These are phyloP conservation scores for Candida dajiaensis DNA, from an alignment of 805 yeast genomes.

Conservation along the genomic window DNA sequence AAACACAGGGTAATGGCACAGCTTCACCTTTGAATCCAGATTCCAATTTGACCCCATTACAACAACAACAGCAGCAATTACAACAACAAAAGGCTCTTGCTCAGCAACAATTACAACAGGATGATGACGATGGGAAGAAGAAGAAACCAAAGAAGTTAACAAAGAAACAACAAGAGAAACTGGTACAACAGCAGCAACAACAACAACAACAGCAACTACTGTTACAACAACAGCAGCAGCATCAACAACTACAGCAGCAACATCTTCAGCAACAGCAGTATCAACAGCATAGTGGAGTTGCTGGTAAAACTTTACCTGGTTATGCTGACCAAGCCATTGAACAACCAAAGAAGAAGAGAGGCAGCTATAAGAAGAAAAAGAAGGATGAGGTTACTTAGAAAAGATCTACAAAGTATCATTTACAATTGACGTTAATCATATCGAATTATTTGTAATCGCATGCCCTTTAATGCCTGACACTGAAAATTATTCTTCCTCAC, in stretches of 20 bases:
- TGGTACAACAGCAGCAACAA: slow-evolving; percentile 4
- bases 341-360: slow-evolving; percentile 24
- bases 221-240: slow-evolving; percentile 5
- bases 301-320: slow-evolving; percentile 26
- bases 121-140: slow-evolving; percentile 18
- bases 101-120: slow-evolving; percentile 25
- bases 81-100: slow-evolving; percentile 21
- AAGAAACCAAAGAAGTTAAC: slow-evolving; percentile 14
- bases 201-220: slow-evolving; percentile 2
- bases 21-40: not conserved
- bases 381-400: slow-evolving; percentile 9
- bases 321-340: slow-evolving; percentile 3
- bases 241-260: slow-evolving; percentile 1
- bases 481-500: not conserved
- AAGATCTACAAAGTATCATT: not conserved
- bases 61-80: slow-evolving; percentile 17
- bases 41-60: slow-evolving; percentile 7
- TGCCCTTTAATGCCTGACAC: too few species aligned
- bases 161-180: slow-evolving; percentile 15
- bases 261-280: slow-evolving; percentile 5
- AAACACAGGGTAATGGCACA: slow-evolving; percentile 16
- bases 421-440: too few species aligned
- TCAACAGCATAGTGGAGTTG: slow-evolving; percentile 13
- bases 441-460: too few species aligned
- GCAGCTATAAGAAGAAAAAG: slow-evolving; percentile 22